Evolutionary conservation across 208 protist genomes (phyloP).

Genomic region (Leishmania mexicana): DNA sequence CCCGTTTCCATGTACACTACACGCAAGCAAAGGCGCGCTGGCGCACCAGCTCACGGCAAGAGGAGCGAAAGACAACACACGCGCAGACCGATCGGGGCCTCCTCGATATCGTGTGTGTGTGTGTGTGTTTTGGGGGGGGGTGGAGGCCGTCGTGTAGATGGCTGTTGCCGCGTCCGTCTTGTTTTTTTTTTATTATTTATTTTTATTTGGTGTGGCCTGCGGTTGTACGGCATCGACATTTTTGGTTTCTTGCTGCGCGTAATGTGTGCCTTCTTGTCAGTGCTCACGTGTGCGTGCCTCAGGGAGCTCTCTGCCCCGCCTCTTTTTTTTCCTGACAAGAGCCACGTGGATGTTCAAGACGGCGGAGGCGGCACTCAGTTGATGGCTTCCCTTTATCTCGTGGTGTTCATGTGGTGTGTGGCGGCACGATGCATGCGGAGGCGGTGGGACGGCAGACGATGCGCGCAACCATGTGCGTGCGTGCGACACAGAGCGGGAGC

Average conservation of each 20-base stretch:
- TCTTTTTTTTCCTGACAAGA: not conserved
- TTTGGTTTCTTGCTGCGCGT: not conserved
- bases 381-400: not conserved
- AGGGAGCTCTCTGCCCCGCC: not conserved
- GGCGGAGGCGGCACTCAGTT: not conserved
- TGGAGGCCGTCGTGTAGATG: not conserved
- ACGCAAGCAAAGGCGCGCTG: not conserved
- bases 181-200: not conserved
- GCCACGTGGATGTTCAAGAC: not conserved
- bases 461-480: not conserved
- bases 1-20: not conserved
- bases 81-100: not conserved
- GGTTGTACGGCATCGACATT: too few relatives aligned
- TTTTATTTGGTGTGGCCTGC: too few relatives aligned
- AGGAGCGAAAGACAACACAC: not conserved
- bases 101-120: not conserved
- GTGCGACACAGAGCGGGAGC: not conserved
- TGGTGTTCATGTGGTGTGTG: not conserved
- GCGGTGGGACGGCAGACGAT: not conserved
- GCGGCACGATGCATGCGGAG: not conserved
- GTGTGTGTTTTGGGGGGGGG: not conserved
- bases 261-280: not conserved
- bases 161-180: not conserved
- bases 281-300: not conserved
- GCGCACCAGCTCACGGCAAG: not conserved